phyloP scores from a whole-genome alignment of 192 early-diverging fungal species.

The Linnemannia schmuckeri region DNA sequence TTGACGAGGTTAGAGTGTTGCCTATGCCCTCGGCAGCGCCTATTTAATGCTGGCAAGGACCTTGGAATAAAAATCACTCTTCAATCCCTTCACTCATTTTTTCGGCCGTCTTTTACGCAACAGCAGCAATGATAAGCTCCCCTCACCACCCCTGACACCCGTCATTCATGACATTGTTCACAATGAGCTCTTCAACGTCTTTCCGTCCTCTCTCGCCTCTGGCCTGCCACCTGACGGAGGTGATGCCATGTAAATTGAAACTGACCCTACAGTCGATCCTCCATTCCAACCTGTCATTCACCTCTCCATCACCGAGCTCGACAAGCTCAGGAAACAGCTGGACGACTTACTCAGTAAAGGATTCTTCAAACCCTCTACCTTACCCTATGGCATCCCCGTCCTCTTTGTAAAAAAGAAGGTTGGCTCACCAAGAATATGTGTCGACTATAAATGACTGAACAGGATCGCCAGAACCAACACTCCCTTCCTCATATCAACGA shows the following conservation, averaged over 20 bases:
- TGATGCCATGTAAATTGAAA: too few relatives aligned
- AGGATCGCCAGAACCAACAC: conserved; percentile 59
- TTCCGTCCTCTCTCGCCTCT: background rate
- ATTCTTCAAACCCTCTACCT: conserved; percentile 35
- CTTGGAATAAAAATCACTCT: too few relatives aligned
- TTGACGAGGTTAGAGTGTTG: too few relatives aligned
- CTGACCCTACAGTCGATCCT: background rate
- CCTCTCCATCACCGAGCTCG: background rate
- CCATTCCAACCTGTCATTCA: background rate
- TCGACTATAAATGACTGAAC: conserved; percentile 69
- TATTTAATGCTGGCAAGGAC: too few relatives aligned
- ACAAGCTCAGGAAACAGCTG: background rate
- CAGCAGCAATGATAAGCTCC: background rate
- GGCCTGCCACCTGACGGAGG: background rate
- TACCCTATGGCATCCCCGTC: conserved; percentile 53
- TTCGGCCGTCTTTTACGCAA: too few relatives aligned
- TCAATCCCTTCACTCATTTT: too few relatives aligned
- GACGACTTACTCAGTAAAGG: conserved; percentile 34
- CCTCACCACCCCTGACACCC: background rate
- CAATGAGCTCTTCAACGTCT: conserved; percentile 4
- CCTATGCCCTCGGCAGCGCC: too few relatives aligned
- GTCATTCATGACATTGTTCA: background rate
- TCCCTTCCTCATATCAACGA: conserved; percentile 67
- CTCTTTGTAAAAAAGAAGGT: conserved; percentile 65
- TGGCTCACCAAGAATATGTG: conserved; percentile 46